Base-by-base conservation (phyloP, 495 filamentous ascomycete genomes). In the Cudoniella acicularis region DNA sequence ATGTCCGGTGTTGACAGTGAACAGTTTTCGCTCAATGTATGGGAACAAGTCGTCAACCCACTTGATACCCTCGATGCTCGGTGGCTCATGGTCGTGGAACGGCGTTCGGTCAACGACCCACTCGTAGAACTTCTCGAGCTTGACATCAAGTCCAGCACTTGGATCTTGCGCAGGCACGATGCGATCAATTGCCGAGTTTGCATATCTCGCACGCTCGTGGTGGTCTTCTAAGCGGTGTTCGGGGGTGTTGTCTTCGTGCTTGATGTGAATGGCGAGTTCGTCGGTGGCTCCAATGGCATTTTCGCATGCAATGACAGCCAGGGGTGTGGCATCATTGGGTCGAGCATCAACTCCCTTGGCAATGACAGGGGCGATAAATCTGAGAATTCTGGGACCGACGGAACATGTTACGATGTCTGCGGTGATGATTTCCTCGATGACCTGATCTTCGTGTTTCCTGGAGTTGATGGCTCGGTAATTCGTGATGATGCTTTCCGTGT, bases 1-100 rank as follows among this genome's bases (percentile, higher is more conserved):
- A 70, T 98, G 94, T 48, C 91, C 87, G 22, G 94, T 98, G 83
- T 98, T 98, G 80, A 98, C 94, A 17, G 94, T 98, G 81, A 90
- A 98, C 60, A 98, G 86, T 79, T 98, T 98, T 74, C 94, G 92
- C 83, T 98, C 92, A 68, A 98, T 97, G 79, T 91, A 98, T 52
- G 94, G 94, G 68, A 84, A 79, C 22, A 98, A 82, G 78, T 97
- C 83, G 63, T 90, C 85, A 47, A 97, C 95, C 84, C 89, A 95
- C 71, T 93, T 85, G 70, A 98, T 86, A 50, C 92, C 94, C 54
- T 92, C 73, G 70, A 98, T 90, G 36, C 85, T 74, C 42, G 41
- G 67, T 57, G 83, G 83, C 36, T 77, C 77, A 30, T 73, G 69
- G 42, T 80, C 76, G 54, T 82, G 75, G 75, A 96, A 97, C 0